Conservation (phyloP, 805 yeast species). For the Tetrapisispora pingtungensis region DNA sequence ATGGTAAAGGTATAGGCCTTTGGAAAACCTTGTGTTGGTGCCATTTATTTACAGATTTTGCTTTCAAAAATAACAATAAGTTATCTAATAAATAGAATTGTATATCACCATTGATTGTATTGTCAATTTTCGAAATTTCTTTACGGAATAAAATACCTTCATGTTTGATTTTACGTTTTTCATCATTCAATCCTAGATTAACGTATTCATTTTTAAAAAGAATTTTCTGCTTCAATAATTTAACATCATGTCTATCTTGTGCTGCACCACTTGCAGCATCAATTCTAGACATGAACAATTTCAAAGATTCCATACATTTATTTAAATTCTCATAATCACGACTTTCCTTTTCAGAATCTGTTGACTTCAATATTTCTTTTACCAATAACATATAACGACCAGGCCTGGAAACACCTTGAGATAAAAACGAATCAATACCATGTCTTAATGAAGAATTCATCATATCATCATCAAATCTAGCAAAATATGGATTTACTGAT, state of each 20-base stretch:
- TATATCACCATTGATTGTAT: constrained; percentile 45
- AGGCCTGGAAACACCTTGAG: constrained; percentile 92
- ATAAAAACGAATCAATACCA: constrained; percentile 84
- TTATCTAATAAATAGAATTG: constrained; percentile 85
- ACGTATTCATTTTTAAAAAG: constrained; percentile 77
- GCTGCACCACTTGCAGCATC: constrained; percentile 89
- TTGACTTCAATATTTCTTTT: constrained; percentile 75
- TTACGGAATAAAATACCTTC: constrained; percentile 30
- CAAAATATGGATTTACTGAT: constrained; percentile 79
- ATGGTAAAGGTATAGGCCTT: constrained; percentile 74
- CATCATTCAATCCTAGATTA: constrained; percentile 76
- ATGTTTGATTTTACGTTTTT: constrained; percentile 55
- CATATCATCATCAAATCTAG: constrained; percentile 84
- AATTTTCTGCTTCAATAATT: constrained; percentile 75
- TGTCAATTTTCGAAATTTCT: constrained; percentile 23
- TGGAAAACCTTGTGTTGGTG: constrained; percentile 88
- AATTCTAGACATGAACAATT: constrained; percentile 58
- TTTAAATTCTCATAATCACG: constrained; percentile 40
- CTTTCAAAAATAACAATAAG: constrained; percentile 73
- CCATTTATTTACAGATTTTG: constrained; percentile 77
- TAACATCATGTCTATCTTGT: constrained; percentile 82
- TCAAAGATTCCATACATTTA: constrained; percentile 65
- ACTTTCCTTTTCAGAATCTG: constrained; percentile 60
- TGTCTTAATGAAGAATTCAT: constrained; percentile 48
- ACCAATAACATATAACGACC: constrained; percentile 86